These are phyloP conservation scores for Eucalyptus melliodora DNA, from an alignment of 345 rosid genomes.

Conservation along the genomic window DNA sequence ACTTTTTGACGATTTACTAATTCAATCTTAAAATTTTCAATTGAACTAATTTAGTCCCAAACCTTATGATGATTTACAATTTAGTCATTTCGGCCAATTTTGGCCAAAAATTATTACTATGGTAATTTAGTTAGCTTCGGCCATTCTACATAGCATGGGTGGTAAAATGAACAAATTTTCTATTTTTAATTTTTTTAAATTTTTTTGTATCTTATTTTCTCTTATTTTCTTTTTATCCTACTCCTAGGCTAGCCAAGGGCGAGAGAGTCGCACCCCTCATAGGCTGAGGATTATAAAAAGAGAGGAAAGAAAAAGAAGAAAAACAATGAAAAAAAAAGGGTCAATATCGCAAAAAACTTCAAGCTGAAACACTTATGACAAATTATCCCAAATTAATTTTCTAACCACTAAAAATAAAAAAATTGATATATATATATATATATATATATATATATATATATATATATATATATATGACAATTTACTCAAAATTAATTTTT, in stretches of 20 bases:
- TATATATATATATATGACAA: too few species aligned
- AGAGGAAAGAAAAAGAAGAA: background rate
- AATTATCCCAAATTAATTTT: too few species aligned
- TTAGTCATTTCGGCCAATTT: rapidly evolving
- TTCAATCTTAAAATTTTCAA: background rate
- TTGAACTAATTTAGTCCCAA: background rate
- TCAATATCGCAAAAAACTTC: too few species aligned
- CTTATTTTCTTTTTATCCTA: background rate
- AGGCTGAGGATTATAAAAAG: background rate
- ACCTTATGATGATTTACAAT: rapidly evolving
- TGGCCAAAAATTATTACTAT: rapidly evolving
- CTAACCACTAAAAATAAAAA: too few species aligned
- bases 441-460: too few species aligned
- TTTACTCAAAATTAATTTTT: too few species aligned
- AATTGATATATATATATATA: too few species aligned
- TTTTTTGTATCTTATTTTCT: background rate
- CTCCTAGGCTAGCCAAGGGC: background rate
- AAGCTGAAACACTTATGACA: too few species aligned
- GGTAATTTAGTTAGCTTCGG: background rate
- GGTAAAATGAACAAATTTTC: too few species aligned
- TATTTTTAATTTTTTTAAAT: too few species aligned
- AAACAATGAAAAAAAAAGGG: too few species aligned
- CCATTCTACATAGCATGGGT: background rate
- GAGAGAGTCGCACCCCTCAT: background rate
- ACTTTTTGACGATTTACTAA: background rate